Base-by-base conservation (phyloP, 129 eudicot species). In the Flaveria linearis region DNA sequence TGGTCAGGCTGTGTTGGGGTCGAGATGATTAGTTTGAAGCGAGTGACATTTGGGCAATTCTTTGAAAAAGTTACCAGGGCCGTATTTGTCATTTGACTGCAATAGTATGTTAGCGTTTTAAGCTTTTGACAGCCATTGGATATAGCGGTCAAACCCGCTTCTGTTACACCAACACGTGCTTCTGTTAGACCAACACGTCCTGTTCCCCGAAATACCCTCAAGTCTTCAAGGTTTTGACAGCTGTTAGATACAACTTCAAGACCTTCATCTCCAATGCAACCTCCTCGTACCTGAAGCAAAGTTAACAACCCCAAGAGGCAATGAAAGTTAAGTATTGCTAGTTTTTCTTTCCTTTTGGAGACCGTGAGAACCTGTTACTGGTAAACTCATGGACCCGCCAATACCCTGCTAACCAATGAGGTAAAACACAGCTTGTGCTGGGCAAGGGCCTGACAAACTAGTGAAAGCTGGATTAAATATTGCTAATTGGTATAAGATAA, bases 41-140 rank as follows among this genome's bases (percentile, higher is more conserved):
- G 85, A 3, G 82, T 84, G 68, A 84, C 75, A 17, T 90, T 82
- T 0, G 95, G 95, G 78, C 95, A 90, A 50, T 93, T 88, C 41
- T 84, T 88, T 42, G 98, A 85, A 49, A 93, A 86, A 0, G 89
- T 78, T 50, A 82, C 78, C 7, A 93, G 88, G 22, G 96, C 95
- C 1, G 89, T 87, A 55, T 93, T 92, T 14, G 98, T 92, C 90
- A 92, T 90, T 69, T 65, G 88, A 75, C 74, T 87, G 80, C 98
- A 92, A 80, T 85, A 92, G 82, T 88, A 90, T 0, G 86, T 86
- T 13, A 90, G 30, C 8, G 91, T 86, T 53, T 86, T 83, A 10
- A 90, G 91, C 84, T 88, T 84, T 13, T 86, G 87, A 49, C 98
- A 90, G 16, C 96, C 92, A 12, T 72, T 75, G 14, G 98, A 90